Base-by-base conservation (phyloP, 2,329 filamentous ascomycete genomes). In the Ascosphaera aggregata region DNA sequence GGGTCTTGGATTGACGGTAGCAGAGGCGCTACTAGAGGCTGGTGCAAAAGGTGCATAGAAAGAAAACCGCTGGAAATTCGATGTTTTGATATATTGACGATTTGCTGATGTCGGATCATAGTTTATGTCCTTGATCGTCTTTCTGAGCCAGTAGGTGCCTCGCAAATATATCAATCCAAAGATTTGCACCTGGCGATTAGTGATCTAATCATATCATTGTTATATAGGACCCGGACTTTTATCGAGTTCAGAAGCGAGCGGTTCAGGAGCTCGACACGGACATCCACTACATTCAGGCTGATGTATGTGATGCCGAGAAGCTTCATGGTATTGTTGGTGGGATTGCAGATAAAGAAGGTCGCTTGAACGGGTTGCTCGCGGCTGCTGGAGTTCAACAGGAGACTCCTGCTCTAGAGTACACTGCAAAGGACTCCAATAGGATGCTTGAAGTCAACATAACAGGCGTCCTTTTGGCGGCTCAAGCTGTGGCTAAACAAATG, bases 351-450 rank as follows among this genome's bases (percentile, higher is more conserved):
- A 59, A 68, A 42, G 70, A 82, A 45, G 76, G 76, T 4, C 70
- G 77, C 13, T 58, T 93, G 43, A 81, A 92, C 51, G 84, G 84
- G 0, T 60, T 92, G 40, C 71, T 93, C 37, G 74, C 75, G 0
- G 74, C 74, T 0, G 76, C 76, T 0, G 76, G 73, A 1, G 61
- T 72, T 32, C 80, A 92, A 58, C 78, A 91, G 56, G 81, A 91
- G 59, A 82, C 73, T 0, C 60, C 80, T 0, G 82, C 85, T 1
- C 63, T 93, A 40, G 81, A 92, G 37, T 91, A 92, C 53, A 63
- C 63, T 1, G 61, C 65, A 39, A 65, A 71, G 50, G 69, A 74
- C 46, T 63, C 67, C 40, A 72, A 73, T 47, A 64, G 59, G 41
- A 74, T 75, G 69, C 67, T 74, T 43, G 66, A 70, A 46, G 58